Base-by-base conservation (phyloP, 164 flowering plant species). In the Houttuynia cordata region DNA sequence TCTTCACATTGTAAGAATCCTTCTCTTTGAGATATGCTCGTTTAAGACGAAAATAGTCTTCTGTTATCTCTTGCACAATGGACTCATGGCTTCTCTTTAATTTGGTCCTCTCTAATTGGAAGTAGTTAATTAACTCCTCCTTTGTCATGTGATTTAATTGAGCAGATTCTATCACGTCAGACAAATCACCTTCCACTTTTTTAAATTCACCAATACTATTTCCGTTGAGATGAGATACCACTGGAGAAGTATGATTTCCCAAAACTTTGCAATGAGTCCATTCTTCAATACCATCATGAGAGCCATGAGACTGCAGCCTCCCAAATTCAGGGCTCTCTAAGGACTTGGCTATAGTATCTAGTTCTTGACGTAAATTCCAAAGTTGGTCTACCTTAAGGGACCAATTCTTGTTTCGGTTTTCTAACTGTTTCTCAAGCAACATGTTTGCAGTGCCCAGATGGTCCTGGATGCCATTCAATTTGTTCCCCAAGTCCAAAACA, bases 51-150 rank as follows among this genome's bases (percentile, higher is more conserved):
- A 78, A 84, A 70, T 62, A 70, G 10, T 82, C 71, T 58, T 93
- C 96, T 34, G 89, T 83, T 70, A 69, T 64, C 58, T 71, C 73
- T 20, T 77, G 86, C 67, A 86, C 67, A 18, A 23, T 64, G 20
- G 80, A 74, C 56, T 93, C 99, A 67, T 84, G 86, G 55, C 76
- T 73, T 76, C 94, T 80, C 75, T 76, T 90, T 86, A 85, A 73
- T 70, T 81, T 67, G 10, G 74, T 76, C 70, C 83, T 84, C 71
- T 79, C 86, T 62, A 51, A 25, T 67, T 69, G 82, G 62, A 83
- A 87, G 71, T 78, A 62, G 24, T 14, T 70, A 37, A 81, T 69
- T 63, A 93, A 60, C 10, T 79, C 81, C 15, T 78, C 91, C 59
- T 63, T 76, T 15, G 75, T 0, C 88, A 90, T 64, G 73, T 76